Base-by-base conservation (phyloP, 2,329 filamentous ascomycete species). In the Scedosporium dehoogii region DNA sequence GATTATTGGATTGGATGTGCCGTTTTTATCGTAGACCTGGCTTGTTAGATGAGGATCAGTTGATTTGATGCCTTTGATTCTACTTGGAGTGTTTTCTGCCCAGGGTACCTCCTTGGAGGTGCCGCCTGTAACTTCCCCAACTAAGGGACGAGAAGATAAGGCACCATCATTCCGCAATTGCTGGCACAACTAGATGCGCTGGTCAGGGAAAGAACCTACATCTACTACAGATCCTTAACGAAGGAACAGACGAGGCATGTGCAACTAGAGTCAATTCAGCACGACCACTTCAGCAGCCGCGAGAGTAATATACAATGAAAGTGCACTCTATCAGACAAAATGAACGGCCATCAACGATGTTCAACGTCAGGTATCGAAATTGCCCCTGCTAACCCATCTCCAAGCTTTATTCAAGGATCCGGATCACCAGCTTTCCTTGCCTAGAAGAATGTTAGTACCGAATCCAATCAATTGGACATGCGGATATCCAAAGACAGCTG, bases 381-480 rank as follows among this genome's bases (percentile, higher is more conserved):
- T 55, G 51, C 51, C 51, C 51, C 51, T 27, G 51, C 51, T 14
- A 55, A 55, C 6, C 51, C 51, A 55, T 23, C 33, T 23, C 51
- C 51, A 23, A 14, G 51, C 7, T 23, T 2, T 23, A 21, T 58
- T 72, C 68, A 84, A 63, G 81, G 81, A 63, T 82, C 81, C 41
- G 76, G 75, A 64, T 86, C 84, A 29, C 79, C 83, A 60, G 77
- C 73, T 72, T 77, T 78, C 71, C 83, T 80, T 68, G 84, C 83
- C 84, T 78, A 58, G 51, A 44, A 42, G 9, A 78, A 23, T 5
- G 4, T 59, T 65, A 70, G 68, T 58, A 55, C 21, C 66, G 33
- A 51, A 33, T 6, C 7, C 23, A 44, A 46, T 29, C n/a, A 18
- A n/a, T 44, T 46, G n/a, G 58, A 5, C 56, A 53, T 7, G n/a